phyloP scores from a whole-genome alignment of 305 asterid species.

The Fraxinus latifolia region DNA sequence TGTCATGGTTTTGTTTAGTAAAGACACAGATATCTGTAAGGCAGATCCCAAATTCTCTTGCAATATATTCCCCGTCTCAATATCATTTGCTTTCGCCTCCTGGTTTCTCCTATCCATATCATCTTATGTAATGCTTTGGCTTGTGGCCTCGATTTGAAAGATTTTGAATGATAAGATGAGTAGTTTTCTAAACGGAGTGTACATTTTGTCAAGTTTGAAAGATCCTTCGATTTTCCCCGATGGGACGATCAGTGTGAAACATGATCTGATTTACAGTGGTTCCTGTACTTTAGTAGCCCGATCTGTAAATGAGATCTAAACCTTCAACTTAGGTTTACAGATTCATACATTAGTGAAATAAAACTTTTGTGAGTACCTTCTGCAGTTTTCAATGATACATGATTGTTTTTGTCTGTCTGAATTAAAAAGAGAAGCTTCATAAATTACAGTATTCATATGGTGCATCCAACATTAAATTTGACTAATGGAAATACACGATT shows the following conservation, averaged over 20 bases:
- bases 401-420: not conserved
- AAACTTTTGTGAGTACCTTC: not conserved
- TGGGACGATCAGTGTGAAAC: too few species aligned
- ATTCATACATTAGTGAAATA: not conserved
- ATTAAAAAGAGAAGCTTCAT: not conserved
- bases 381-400: not conserved
- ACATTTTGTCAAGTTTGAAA: not conserved
- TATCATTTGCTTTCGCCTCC: conserved; percentile 65
- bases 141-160: conserved; percentile 55
- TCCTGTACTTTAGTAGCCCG: too few species aligned
- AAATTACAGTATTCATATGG: not conserved
- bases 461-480: not conserved
- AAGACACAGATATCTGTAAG: conserved; percentile 57
- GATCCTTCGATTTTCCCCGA: not conserved
- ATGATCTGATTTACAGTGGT: too few species aligned
- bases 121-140: conserved; percentile 78
- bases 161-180: not conserved
- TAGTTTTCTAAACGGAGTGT: too few species aligned
- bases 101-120: conserved; percentile 84
- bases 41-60: conserved; percentile 43
- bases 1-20: conserved; percentile 57
- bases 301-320: not conserved
- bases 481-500: not conserved
- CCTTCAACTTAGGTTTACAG: too few species aligned
- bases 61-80: conserved; percentile 57